phyloP scores from a whole-genome alignment of 2,329 filamentous ascomycete genomes.

The Blastomyces gilchristii region DNA sequence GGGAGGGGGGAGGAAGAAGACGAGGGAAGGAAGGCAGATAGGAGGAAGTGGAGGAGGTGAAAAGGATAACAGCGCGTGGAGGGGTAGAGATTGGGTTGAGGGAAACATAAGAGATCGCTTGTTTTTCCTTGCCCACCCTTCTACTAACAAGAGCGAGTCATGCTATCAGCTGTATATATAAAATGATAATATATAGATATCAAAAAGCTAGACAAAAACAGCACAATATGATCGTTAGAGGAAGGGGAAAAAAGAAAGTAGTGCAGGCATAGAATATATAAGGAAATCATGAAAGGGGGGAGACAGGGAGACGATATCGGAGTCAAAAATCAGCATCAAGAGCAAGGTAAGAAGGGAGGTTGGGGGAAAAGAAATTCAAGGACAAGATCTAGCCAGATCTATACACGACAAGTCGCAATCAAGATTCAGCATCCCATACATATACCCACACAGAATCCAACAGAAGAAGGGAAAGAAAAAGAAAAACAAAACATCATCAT shows the following conservation, averaged over 20 bases:
- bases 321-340: background rate
- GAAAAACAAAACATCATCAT: background rate
- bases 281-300: background rate
- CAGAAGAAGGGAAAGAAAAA: background rate
- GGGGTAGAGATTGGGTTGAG: too few species aligned
- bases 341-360: background rate
- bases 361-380: background rate
- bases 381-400: constrained; percentile 5
- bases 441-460: background rate
- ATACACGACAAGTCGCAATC: background rate
- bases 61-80: too few species aligned
- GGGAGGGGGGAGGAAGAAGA: too few species aligned
- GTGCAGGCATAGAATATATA: background rate
- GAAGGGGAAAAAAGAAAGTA: background rate
- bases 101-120: too few species aligned
- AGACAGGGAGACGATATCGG: background rate
- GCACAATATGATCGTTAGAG: background rate
- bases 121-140: background rate
- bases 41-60: too few species aligned
- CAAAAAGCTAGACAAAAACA: background rate
- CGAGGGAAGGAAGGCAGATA: too few species aligned
- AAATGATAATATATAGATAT: background rate
- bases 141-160: background rate
- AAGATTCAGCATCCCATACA: background rate
- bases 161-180: background rate